Evolutionary conservation across 2,329 filamentous ascomycete genomes (phyloP), one percentile per base, ranked within the genome.

Genomic region (Saccharata proteae): DNA sequence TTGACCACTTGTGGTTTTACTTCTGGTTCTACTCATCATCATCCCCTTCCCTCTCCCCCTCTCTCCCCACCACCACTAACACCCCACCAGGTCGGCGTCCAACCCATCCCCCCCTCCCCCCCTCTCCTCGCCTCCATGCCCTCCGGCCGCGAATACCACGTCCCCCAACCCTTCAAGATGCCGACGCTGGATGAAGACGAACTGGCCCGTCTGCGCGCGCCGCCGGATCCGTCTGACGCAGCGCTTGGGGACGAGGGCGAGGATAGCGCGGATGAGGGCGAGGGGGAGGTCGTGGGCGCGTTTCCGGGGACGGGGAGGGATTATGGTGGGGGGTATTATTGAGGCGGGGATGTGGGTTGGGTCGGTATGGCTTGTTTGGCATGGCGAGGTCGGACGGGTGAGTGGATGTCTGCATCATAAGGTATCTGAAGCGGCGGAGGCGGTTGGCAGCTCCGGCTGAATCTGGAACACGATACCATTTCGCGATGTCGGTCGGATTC

Each of bases 71-170:
- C n/a, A 29, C 26, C n/a, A 36, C 40, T 46, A 24, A 35, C 18
- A 34, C 21, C 21, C n/a, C 16, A 22, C 2, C 38, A 88, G 75
- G 77, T 93, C 45, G 83, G 86, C 38, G 78, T 84, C 0, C 84
- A 93, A 51, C 34, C 64, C 2, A 69, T 96, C 18, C 84, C 86
- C 0, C 67, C 80, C 0, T 68, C 71, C 4, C 77, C 76, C 10
- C 71, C 80, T 1, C 60, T 94, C 7, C 57, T 93, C 4, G 70
- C 80, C 5, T 77, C 74, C 38, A 80, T 96, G 61, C 88, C 90
- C 0, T 88, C 81, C 1, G 88, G 88, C 2, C 73, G 88, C 40
- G 86, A 94, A 46, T 84, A 93, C 32, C 80, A 92, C 32, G 69
- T 64, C 0, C 61, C 83, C 20, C 77, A 77, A 45, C 64, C 73